Evolutionary conservation across 176 grass and related monocot genomes (phyloP), one percentile per base, ranked within the genome.

Genomic region (Hordeum marinum): DNA sequence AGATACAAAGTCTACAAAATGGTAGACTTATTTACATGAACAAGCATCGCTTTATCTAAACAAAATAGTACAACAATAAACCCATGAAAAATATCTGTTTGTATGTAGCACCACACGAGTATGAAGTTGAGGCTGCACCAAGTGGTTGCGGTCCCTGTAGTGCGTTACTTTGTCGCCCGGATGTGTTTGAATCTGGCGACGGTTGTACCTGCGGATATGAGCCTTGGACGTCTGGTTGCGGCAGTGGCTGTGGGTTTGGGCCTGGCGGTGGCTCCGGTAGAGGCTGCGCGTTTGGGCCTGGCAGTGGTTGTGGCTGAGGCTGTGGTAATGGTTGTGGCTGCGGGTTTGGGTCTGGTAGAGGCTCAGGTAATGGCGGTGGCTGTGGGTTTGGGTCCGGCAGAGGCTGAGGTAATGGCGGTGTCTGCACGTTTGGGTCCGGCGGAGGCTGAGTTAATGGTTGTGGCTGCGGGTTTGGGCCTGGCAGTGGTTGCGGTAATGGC

Each of bases 241-340:
- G 32, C 11, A 39, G 11, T 14, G 52, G 52, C 2, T 52, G 48
- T 0, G 48, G 2, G 15, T 18, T 52, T 52, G 79, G n/a, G 4
- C 4, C 11, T 0, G 48, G 74, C 2, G 3, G 0, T 0, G 67
- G 66, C 1, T 12, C 3, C 0, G 71, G 72, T 0, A 11, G 0
- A 23, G 79, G 15, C 6, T 61, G 58, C 0, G 3, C 3, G 36
- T 2, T 23, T 42, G 35, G 35, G 0, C 39, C 4, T 0, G 52
- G 52, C 7, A 21, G 18, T 1, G 57, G 57, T 9, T 18, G 54
- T 37, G 76, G 57, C 21, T 63, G 12, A 1, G 77, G 60, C 10
- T 43, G 68, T 48, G 45, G 45, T 48, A 15, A 48, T 48, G 45
- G 45, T 0, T 4, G 45, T 48, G 45, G 45, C 4, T 48, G 45